Evolutionary conservation across 495 filamentous ascomycete species (phyloP), one percentile per base, ranked within the genome.

Genomic region (Xylaria cubensis): DNA sequence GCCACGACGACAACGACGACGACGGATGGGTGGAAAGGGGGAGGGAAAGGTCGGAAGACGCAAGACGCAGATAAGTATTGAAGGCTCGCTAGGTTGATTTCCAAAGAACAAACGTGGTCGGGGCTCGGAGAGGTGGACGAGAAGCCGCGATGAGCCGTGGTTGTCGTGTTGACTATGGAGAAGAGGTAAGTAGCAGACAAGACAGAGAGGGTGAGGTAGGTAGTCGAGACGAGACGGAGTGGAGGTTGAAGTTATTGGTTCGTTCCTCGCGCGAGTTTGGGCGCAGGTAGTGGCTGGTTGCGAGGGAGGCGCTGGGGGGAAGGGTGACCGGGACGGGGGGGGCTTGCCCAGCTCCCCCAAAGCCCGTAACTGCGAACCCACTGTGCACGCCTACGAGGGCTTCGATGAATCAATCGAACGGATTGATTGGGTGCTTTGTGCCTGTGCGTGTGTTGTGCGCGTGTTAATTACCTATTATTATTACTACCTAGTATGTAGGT

Each of bases 1-100:
- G 46, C 64, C 46, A 67, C 48, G 50, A 44, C 65, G 26, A 67
- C 48, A 34, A 48, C 46, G 4, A 48, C 44, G 46, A 64, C n/a
- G 48, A 56, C 48, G 48, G 36, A 73, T 74, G 77, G 74, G 73
- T 78, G 77, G 76, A 79, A 77, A 77, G 42, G 58, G 73, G 77
- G 77, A 74, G 77, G 77, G 74, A 75, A 78, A 78, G 73, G 76
- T 61, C 72, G 66, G 75, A 75, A 76, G 73, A 67, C 53, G 46
- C 51, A 65, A 36, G 56, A 76, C 67, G 41, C 34, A 34, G 36
- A 42, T 8, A 10, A 32, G 41, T 24, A 62, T 44, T 53, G 50
- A 59, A 29, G 41, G 70, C 10, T 58, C 70, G 70, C 26, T 65
- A 15, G 48, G 6, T 29, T 50, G 5, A 63, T 46, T 72, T 72